Base-by-base conservation (phyloP, 352 stramenopile species). In the Pythium oligandrum region DNA sequence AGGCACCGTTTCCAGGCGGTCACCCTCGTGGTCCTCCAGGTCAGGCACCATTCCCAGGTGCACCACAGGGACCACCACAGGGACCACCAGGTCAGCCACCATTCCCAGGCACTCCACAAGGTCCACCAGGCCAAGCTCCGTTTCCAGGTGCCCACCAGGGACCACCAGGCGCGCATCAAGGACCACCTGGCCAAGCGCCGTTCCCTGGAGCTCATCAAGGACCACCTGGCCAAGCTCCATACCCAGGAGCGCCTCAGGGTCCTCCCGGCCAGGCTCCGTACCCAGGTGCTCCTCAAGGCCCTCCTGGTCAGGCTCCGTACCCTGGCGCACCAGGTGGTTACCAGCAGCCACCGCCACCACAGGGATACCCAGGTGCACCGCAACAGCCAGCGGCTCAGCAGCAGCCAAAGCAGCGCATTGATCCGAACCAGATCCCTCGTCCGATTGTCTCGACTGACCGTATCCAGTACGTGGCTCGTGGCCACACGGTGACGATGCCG, bases 371-470 rank as follows among this genome's bases (percentile, higher is more conserved):
- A 12, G 56, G 67, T 35, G 70, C 65, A 48, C 62, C 68, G 35
- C 71, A 73, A 33, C 68, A 78, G 45, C 61, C 63, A 33, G 39
- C 55, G 17, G 17, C 17, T 26, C 17, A 26, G 40, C 70, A 83
- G 53, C 55, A 70, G 8, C 74, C 83, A 3, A 83, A 84, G 57
- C 83, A 90, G 53, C 80, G 84, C 5, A 96, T 96, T 53, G 86
- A 96, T 49, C 86, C 86, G 7, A 92, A 82, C 37, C 84, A 95
- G 59, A 96, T 96, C 54, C 86, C 86, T 10, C 86, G 86, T 40
- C 86, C 86, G 10, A 64, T 88, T 31, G 81, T 91, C 30, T 76
- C 72, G 7, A 50, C 63, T 2, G 83, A 94, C 38, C 68, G 68
- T 36, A 69, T 82, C 42, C 79, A 88, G 61, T 94, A 94, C 65